A percentile compares a stretch with the other conserved stretches of the same genome.
Conservation (phyloP, 257 asterid genomes). For the Rhazya stricta region DNA sequence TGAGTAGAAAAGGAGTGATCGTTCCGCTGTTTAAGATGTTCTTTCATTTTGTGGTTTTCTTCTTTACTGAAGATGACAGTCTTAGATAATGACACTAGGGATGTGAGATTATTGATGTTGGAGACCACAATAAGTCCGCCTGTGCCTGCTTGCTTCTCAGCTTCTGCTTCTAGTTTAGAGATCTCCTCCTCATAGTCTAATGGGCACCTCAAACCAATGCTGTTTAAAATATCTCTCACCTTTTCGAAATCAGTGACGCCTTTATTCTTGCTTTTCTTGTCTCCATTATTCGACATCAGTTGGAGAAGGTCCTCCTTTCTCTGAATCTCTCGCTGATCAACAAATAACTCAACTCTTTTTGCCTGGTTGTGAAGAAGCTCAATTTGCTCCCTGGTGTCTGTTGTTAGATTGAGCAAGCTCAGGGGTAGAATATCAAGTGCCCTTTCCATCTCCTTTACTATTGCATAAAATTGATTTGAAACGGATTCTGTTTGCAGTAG, state of each 20-base stretch:
- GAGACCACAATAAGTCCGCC: conserved; percentile 73
- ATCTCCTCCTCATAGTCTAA: conserved; percentile 58
- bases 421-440: conserved; percentile 79
- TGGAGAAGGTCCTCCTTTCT: conserved; percentile 53
- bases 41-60: conserved; percentile 23
- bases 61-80: conserved; percentile 31
- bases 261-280: conserved; percentile 37
- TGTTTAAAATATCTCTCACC: conserved; percentile 33
- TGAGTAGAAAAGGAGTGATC: conserved; percentile 38
- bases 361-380: conserved; percentile 80
- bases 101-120: conserved; percentile 59
- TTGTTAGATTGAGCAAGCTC: conserved; percentile 56
- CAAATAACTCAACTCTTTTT: conserved; percentile 42
- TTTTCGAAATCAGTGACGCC: conserved; percentile 34
- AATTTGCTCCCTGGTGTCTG: conserved; percentile 72
- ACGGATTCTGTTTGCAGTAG: conserved; percentile 57
- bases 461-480: conserved; percentile 45
- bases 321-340: conserved; percentile 43
- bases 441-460: conserved; percentile 59
- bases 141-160: conserved; percentile 77
- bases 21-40: conserved; percentile 40
- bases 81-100: conserved; percentile 53
- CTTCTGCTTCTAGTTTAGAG: conserved; percentile 57
- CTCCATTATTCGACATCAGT: conserved; percentile 30
- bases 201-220: conserved; percentile 45